Conservation (phyloP, 208 protist species). For the Leishmania gerbilli region DNA sequence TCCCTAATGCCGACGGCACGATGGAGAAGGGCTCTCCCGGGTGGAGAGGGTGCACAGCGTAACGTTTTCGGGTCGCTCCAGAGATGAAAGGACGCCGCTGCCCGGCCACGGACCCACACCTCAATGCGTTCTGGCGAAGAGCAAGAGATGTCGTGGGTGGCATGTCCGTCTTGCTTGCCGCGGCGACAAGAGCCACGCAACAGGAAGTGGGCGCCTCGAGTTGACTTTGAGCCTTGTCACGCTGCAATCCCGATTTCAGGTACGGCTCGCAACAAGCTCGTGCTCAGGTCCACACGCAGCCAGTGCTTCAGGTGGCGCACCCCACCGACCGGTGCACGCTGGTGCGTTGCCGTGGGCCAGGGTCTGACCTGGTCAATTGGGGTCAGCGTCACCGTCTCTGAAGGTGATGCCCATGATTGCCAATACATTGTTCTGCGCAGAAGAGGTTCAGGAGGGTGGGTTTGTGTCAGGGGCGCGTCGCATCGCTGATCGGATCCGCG, state of each 20-base stretch:
- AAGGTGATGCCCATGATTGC: not conserved
- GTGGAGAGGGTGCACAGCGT: conserved; percentile 3
- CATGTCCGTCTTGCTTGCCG: not conserved
- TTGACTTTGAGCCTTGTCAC: not conserved
- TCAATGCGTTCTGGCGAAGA: not conserved
- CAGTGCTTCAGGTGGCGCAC: not conserved
- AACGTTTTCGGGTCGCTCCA: not conserved
- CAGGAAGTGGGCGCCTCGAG: not conserved
- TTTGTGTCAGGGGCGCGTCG: not conserved
- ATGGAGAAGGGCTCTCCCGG: not conserved
- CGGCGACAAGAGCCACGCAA: not conserved
- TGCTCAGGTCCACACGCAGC: not conserved
- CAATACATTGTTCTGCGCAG: not conserved
- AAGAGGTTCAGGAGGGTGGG: not conserved
- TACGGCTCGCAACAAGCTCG: not conserved
- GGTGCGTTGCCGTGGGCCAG: conserved; percentile 1
- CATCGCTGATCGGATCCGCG: conserved; percentile 12
- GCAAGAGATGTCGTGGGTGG: not conserved
- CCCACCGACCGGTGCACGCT: conserved; percentile 1
- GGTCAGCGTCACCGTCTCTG: not conserved
- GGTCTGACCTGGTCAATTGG: not conserved
- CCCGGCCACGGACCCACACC: not conserved
- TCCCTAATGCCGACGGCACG: not conserved
- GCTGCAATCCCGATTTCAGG: not conserved
- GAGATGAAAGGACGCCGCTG: conserved; percentile 6